Conservation (phyloP, 768 basidiomycete genomes). For the Tephrocybe rancida region DNA sequence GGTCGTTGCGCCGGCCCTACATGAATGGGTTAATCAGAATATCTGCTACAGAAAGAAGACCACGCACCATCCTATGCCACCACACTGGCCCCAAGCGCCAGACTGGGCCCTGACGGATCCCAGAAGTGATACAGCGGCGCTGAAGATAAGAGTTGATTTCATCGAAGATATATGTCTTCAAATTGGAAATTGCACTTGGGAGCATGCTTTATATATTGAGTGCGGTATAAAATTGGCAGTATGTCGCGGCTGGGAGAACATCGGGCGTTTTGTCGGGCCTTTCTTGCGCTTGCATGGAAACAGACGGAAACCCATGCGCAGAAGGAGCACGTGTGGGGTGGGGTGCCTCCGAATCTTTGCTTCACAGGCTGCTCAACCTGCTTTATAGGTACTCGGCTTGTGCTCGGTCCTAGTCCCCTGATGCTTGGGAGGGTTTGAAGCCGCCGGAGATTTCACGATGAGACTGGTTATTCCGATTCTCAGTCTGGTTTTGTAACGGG, state of each 20-base stretch:
- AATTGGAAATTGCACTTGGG: not conserved
- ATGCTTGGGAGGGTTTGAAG: too few relatives aligned
- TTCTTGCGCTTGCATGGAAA: not conserved
- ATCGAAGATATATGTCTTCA: not conserved
- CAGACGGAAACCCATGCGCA: too few relatives aligned
- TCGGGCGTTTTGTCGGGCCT: constrained; percentile 11
- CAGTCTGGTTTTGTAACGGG: too few relatives aligned
- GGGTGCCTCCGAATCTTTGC: not conserved
- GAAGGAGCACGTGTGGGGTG: constrained; percentile 7
- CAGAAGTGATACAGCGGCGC: constrained; percentile 15
- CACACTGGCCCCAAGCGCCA: constrained; percentile 45
- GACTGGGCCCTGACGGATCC: constrained; percentile 34
- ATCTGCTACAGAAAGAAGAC: not conserved
- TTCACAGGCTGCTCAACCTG: too few relatives aligned
- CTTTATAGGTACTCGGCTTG: too few relatives aligned
- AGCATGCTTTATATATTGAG: constrained; percentile 12
- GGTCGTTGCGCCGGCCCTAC: constrained; percentile 43
- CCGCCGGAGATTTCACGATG: too few relatives aligned
- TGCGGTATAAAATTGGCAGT: constrained; percentile 1
- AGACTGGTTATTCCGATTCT: too few relatives aligned
- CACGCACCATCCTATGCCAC: constrained; percentile 40
- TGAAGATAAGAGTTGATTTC: constrained; percentile 16
- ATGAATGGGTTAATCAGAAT: not conserved
- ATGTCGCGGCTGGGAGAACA: constrained; percentile 10
- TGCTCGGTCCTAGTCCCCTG: too few relatives aligned